These are phyloP conservation scores for Litsea cubeba DNA, from an alignment of 164 flowering plant species.

Conservation along the genomic window DNA sequence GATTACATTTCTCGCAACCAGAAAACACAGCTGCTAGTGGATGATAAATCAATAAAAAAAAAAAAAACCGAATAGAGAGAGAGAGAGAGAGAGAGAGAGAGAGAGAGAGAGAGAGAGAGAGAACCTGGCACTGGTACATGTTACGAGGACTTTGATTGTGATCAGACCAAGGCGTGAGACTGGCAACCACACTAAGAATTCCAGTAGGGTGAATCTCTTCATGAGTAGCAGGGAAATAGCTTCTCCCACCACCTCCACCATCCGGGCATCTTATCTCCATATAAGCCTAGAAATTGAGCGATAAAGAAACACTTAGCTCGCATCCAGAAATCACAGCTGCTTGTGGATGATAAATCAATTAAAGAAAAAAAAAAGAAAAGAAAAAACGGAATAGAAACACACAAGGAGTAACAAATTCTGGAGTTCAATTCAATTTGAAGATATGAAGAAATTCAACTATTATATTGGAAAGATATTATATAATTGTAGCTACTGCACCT, in stretches of 20 bases:
- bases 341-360: not conserved
- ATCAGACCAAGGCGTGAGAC: constrained; percentile 95
- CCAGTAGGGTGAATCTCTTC: constrained; percentile 90
- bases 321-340: not conserved
- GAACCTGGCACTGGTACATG: constrained; percentile 99
- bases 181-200: constrained; percentile 89
- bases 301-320: too few species aligned
- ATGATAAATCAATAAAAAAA: too few species aligned
- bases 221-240: constrained; percentile 75
- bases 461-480: not conserved
- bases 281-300: constrained; percentile 41
- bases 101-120: constrained; percentile 1
- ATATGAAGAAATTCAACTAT: not conserved
- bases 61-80: not conserved
- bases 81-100: not conserved
- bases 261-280: constrained; percentile 95
- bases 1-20: not conserved
- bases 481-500: constrained; percentile 35
- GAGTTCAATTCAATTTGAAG: not conserved
- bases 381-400: not conserved
- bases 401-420: not conserved
- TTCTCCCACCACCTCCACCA: constrained; percentile 86
- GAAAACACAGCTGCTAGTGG: not conserved
- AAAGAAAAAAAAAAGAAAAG: not conserved
- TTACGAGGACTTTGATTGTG: constrained; percentile 98